Evolutionary conservation across 179 eudicot genomes (phyloP), one percentile per base, ranked within the genome.

Genomic region (Sideroxylon spinosum): DNA sequence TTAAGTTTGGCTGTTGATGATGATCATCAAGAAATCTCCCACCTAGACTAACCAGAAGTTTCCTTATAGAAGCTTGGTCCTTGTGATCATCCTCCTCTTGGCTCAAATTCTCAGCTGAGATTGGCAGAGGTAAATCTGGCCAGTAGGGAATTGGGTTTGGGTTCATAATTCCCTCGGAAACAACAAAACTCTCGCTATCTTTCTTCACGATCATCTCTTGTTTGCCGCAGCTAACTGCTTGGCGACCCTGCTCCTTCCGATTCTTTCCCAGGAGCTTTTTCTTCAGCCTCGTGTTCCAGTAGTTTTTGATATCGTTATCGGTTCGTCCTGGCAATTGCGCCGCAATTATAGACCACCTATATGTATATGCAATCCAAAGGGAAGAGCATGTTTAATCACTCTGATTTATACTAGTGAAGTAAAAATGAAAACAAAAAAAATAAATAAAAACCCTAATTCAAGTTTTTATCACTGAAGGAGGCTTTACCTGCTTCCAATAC

Each of bases 231-330:
- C 74, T 65, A 37, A 37, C 5, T 22, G 73, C 70, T 13, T 75
- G 81, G 12, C 69, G 69, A 16, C 86, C 83, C 74, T 79, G 84
- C 28, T 85, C 86, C 64, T 84, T 89, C 14, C 89, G 74, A 65
- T 87, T 92, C 72, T 81, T 88, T 9, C 86, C 87, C 59, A 89
- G 79, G 22, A 91, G 84, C 82, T 89, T 91, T 80, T 88, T 91
- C 86, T 89, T 91, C 74, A 91, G 79, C 84, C 85, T 91, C 6
- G 95, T 91, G 82, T 91, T 91, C 95, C 95, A 91, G 75, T 91
- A 89, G 69, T 91, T 89, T 81, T 89, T 91, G 50, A 91, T 91
- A 71, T 89, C 95, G 32, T 91, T 91, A 80, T 91, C 95, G 0
- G 95, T 91, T 76, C 95, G 78, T 71, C 95, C 95, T 1, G 92